phyloP scores from a whole-genome alignment of 2,329 filamentous ascomycete genomes.

The Sporothrix inflata region DNA sequence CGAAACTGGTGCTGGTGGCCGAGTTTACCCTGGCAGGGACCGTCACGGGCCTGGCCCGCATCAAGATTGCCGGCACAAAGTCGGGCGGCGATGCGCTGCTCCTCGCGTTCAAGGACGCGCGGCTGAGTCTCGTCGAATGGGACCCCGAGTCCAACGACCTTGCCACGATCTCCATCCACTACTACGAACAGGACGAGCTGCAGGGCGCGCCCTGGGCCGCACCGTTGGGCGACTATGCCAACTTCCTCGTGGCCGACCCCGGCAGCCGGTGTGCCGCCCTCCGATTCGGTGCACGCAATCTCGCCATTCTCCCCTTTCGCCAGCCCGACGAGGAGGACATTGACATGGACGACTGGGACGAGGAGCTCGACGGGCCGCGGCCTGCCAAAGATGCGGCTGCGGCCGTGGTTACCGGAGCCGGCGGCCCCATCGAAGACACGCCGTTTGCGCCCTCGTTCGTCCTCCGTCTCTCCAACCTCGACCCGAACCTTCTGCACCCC shows the following conservation, averaged over 20 bases:
- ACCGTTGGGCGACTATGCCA: constrained; percentile 74
- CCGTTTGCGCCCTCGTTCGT: constrained; percentile 93
- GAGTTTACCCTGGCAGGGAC: constrained; percentile 85
- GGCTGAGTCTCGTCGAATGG: constrained; percentile 93
- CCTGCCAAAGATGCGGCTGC: constrained; percentile 50
- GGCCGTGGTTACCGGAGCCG: constrained; percentile 47
- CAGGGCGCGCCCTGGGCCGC: constrained; percentile 81
- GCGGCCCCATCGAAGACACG: constrained; percentile 61
- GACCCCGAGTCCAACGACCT: constrained; percentile 78
- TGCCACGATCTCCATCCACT: constrained; percentile 92
- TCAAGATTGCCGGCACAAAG: constrained; percentile 72
- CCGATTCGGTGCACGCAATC: constrained; percentile 84
- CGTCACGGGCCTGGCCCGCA: constrained; percentile 77
- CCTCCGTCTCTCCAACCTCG: constrained; percentile 83
- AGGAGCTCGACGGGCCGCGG: constrained; percentile 72
- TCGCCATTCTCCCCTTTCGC: constrained; percentile 92
- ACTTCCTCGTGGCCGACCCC: constrained; percentile 84
- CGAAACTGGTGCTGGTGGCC: constrained; percentile 80
- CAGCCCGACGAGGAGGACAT: constrained; percentile 78
- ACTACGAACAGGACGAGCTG: constrained; percentile 93
- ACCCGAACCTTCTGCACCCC: constrained; percentile 83
- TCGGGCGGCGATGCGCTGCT: constrained; percentile 84
- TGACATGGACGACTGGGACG: constrained; percentile 82
- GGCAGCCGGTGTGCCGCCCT: constrained; percentile 91
- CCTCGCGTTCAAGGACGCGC: constrained; percentile 85